Evolutionary conservation across 164 flowering plant species (phyloP), one percentile per base, ranked within the genome.

Genomic region (Sedum album): DNA sequence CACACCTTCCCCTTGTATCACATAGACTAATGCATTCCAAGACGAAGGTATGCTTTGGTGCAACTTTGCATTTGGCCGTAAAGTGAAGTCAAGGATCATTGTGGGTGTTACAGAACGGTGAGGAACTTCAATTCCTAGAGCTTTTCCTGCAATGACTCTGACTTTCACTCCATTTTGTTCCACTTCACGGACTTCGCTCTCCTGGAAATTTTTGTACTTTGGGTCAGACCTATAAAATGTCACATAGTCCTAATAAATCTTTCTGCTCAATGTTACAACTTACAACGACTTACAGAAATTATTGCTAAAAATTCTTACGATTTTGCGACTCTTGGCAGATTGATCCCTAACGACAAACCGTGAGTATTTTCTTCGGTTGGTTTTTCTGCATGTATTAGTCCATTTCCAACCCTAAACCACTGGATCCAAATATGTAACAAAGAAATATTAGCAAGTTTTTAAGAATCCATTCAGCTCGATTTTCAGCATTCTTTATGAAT

Each of bases 361-460:
- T 78, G 83, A 62, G 88, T 86, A 60, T 83, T 78, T 28, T 96
- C 97, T 18, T 80, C 74, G 13, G 88, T 84, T 9, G 97, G 93
- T 93, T 86, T 90, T 75, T 93, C 98, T 0, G 96, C 86, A 76
- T 93, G 98, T 46, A 93, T 85, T 13, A 93, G 84, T 31, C 98
- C 98, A 82, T 77, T 83, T 33, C 98, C 98, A 2, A 96, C 96
- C 6, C 97, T 93, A 96, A 90, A 88, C 98, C 98, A 93, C 71
- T 90, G 95, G 41, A 89, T 57, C 62, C 62, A 55, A 26, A 57
- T 28, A 28, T 57, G 62, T 26, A 5, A 57, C 62, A 57, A 28
- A 57, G 63, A 41, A 85, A n/a, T n/a, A 94, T 18, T 92, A 94
- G 1, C 82, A 71, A 44, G 17, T 14, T 1, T 44, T 41, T 7